A percentile compares a stretch with the other conserved stretches of the same genome.
These are phyloP conservation scores for Penstemon davidsonii DNA, from an alignment of 257 asterid genomes.

Conservation along the genomic window DNA sequence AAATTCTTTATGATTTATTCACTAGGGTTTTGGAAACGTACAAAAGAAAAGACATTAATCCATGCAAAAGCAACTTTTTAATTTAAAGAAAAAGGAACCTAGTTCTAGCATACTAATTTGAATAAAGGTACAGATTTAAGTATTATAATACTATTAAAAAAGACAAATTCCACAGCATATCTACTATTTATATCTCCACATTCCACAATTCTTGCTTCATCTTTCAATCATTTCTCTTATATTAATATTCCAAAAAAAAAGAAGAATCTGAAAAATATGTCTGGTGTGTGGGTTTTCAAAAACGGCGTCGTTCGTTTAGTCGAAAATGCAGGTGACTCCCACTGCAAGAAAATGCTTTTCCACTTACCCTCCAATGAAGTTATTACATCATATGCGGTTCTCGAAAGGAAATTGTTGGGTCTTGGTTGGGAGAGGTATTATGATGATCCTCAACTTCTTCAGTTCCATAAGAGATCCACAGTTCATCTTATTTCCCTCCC, in stretches of 20 bases:
- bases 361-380: constrained; percentile 46
- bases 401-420: constrained; percentile 45
- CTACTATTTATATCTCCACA: no score
- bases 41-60: background rate
- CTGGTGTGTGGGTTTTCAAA: constrained; percentile 75
- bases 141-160: no score
- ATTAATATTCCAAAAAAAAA: no score
- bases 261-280: constrained; percentile 26
- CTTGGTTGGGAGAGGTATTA: constrained; percentile 82
- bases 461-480: constrained; percentile 68
- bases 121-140: no score
- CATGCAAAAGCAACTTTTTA: background rate
- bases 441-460: constrained; percentile 63
- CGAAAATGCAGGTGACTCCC: constrained; percentile 52
- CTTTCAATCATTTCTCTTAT: no score
- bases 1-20: background rate
- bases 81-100: no score
- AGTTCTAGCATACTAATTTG: no score
- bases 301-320: constrained; percentile 61
- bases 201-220: no score
- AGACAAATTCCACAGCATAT: no score
- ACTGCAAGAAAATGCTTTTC: constrained; percentile 48
- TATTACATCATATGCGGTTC: constrained; percentile 52
- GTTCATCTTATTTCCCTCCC: constrained; percentile 76
- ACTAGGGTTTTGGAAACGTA: constrained; percentile 7